phyloP scores from a whole-genome alignment of 1,139 yeast species.

The Schwanniomyces etchellsii region DNA sequence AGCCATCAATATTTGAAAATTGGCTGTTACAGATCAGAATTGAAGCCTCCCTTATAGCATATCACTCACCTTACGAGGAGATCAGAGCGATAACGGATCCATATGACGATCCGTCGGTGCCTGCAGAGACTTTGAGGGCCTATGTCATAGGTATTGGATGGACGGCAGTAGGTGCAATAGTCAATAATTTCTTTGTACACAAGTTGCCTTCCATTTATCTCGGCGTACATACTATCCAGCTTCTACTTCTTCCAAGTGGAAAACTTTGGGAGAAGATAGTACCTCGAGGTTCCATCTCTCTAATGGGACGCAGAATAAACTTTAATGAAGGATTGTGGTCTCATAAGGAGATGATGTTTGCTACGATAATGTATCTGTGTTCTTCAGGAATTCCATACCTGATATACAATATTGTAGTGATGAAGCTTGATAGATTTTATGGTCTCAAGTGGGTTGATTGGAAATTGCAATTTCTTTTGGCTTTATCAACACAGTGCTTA shows the following conservation, averaged over 20 bases:
- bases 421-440: slow-evolving; percentile 40
- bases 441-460: slow-evolving; percentile 41
- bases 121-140: slow-evolving; percentile 38
- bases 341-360: slow-evolving; percentile 61
- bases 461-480: slow-evolving; percentile 31
- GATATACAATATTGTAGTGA: slow-evolving; percentile 39
- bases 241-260: slow-evolving; percentile 37
- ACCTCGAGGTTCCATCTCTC: slow-evolving; percentile 18
- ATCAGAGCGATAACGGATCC: slow-evolving; percentile 42
- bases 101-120: slow-evolving; percentile 31
- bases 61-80: slow-evolving; percentile 44
- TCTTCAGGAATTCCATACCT: slow-evolving; percentile 42
- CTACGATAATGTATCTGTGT: slow-evolving; percentile 40
- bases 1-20: slow-evolving; percentile 17
- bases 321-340: slow-evolving; percentile 51
- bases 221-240: slow-evolving; percentile 37
- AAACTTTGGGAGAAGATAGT: slow-evolving; percentile 33
- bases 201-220: slow-evolving; percentile 36
- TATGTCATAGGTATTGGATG: slow-evolving; percentile 36
- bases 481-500: slow-evolving; percentile 38
- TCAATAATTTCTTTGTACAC: slow-evolving; percentile 41
- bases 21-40: slow-evolving; percentile 32
- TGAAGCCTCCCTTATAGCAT: slow-evolving; percentile 39
- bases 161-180: slow-evolving; percentile 38
- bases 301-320: slow-evolving; percentile 19